These are phyloP conservation scores for Conticribra weissflogii DNA, from an alignment of 108 stramenopile species.

Conservation along the genomic window DNA sequence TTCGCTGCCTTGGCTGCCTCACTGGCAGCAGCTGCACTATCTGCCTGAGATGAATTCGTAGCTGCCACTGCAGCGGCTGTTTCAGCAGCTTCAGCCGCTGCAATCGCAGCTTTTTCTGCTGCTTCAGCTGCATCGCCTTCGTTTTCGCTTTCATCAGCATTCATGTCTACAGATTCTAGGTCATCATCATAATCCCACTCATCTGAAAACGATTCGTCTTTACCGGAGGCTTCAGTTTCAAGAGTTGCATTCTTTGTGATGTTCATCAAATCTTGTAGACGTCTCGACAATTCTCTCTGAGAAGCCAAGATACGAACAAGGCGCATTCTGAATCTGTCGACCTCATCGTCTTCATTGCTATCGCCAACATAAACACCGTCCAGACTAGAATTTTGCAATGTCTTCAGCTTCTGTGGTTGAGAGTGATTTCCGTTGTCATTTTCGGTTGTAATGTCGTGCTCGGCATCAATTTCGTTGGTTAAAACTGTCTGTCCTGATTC, in stretches of 20 bases:
- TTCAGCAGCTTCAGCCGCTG: conserved; percentile 41
- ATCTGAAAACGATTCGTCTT: not conserved
- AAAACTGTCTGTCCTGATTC: too few species aligned
- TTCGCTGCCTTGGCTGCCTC: conserved; percentile 65
- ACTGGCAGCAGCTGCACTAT: conserved; percentile 46
- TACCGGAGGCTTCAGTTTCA: not conserved
- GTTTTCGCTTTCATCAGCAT: conserved; percentile 3
- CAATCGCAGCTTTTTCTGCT: conserved; percentile 45
- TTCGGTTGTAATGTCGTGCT: too few species aligned
- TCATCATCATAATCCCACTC: conserved; percentile 1
- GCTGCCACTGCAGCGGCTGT: conserved; percentile 36
- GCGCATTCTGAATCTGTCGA: too few species aligned
- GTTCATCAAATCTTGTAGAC: too few species aligned
- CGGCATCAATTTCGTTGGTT: too few species aligned
- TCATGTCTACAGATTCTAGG: not conserved
- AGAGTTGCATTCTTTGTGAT: conserved; percentile 10
- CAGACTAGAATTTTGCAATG: too few species aligned
- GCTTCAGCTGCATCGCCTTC: conserved; percentile 34
- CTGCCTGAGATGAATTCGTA: conserved; percentile 44
- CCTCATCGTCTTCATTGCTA: too few species aligned
- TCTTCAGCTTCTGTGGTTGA: too few species aligned
- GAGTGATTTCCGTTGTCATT: too few species aligned
- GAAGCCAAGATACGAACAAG: too few species aligned
- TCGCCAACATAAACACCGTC: too few species aligned
- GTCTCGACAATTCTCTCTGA: too few species aligned